Evolutionary conservation across 306 rosid genomes (phyloP).

Genomic region (Aeschynomene evenia): DNA sequence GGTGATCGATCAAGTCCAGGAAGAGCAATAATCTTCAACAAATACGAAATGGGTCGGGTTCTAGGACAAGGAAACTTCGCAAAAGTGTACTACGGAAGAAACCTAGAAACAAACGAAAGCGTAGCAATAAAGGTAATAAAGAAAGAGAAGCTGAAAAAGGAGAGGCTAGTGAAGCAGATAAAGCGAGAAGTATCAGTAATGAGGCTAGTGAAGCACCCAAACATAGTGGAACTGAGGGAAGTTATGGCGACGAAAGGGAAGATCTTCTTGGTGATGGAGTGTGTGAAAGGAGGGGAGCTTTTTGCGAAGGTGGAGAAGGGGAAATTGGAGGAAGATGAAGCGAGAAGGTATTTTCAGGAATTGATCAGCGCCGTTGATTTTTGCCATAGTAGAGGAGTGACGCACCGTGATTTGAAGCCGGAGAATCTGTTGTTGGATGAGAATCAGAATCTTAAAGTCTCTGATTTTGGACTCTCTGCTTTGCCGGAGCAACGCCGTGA

Average conservation of each 20-base stretch:
- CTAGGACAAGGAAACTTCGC: slow-evolving; percentile 86
- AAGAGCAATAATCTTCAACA: slow-evolving; percentile 51
- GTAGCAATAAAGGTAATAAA: slow-evolving; percentile 74
- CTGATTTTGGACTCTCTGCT: slow-evolving; percentile 80
- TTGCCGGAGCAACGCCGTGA: slow-evolving; percentile 62
- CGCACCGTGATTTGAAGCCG: slow-evolving; percentile 80
- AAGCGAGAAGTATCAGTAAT: slow-evolving; percentile 75
- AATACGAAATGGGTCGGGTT: slow-evolving; percentile 74
- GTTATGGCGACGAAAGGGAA: slow-evolving; percentile 83
- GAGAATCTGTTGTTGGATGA: slow-evolving; percentile 73
- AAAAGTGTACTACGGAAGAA: slow-evolving; percentile 57
- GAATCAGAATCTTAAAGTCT: slow-evolving; percentile 64
- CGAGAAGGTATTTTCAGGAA: slow-evolving; percentile 71
- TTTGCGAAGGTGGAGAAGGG: slow-evolving; percentile 57
- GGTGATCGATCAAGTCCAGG: not conserved
- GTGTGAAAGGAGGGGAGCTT: slow-evolving; percentile 64
- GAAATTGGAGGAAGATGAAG: slow-evolving; percentile 57
- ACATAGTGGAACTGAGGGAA: slow-evolving; percentile 73
- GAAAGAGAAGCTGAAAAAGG: slow-evolving; percentile 64
- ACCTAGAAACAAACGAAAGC: slow-evolving; percentile 52
- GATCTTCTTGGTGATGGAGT: slow-evolving; percentile 71
- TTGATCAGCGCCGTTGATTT: slow-evolving; percentile 66
- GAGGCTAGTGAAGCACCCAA: slow-evolving; percentile 70
- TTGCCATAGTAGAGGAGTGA: slow-evolving; percentile 83
- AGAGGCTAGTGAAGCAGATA: slow-evolving; percentile 65